Base-by-base conservation (phyloP, 2,329 filamentous ascomycete genomes). In the Fusarium haematococcum region DNA sequence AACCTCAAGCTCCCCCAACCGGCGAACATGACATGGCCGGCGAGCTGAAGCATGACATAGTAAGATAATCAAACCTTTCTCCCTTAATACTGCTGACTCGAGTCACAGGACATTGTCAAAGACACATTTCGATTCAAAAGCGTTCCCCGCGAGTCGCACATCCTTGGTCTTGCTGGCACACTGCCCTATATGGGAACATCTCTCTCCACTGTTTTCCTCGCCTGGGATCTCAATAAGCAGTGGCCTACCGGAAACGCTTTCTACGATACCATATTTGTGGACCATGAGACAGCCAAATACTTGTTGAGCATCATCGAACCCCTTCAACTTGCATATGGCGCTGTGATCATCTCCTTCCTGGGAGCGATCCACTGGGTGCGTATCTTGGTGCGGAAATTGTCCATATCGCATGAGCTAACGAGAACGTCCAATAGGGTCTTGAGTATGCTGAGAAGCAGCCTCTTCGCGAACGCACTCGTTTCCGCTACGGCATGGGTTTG, bases 301-400 rank as follows among this genome's bases (percentile, higher is more conserved):
- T 86, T 95, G 65, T 88, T 98, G 11, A 89, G 92, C 75, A 82
- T 95, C 18, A 87, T 98, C 33, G 95, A 98, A 84, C 95, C 95
- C 14, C 85, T 98, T 63, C 96, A 98, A 83, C 89, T 98, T 64
- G 95, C 95, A 68, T 98, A 97, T 78, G 95, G 96, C 65, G 96
- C 95, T 57, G 91, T 97, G 67, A 97, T 98, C 78, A 93, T 98
- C 78, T 97, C 95, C 32, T 98, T 98, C 87, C 90, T 98, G 2
- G 96, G 96, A 52, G 95, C 95, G 37, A 92, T 98, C 79, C 96
- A 98, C 84, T 98, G 90, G 96, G 93, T 85, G 77, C 70, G 83
- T 32, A 3, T 9, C 7, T 1, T 32, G 2, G 8, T 62, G 27
- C 8, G 0, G n/a, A 27, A 25, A 20, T 10, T 3, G 1, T 27